Base-by-base conservation (phyloP, 2,329 filamentous ascomycete species). In the Paradendryphiella salina region DNA sequence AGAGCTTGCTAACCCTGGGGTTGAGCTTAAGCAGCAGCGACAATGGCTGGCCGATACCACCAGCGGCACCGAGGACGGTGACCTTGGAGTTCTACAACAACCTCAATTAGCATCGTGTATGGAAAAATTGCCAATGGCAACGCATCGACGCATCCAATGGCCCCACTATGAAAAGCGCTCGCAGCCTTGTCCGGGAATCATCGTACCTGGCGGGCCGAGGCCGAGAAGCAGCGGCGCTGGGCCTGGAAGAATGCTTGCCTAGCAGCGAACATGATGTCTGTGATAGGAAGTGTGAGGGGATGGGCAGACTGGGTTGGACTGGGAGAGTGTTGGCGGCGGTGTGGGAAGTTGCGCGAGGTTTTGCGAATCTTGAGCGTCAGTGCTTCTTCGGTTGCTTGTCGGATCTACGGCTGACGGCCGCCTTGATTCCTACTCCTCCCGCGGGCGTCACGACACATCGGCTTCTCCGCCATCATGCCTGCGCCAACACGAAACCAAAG, bases 21-120 rank as follows among this genome's bases (percentile, higher is more conserved):
- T 96, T 97, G 76, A 96, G 87, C 90, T 99, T 99, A 78, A 99
- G 85, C 74, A 99, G 87, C 65, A 99, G 88, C 53, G 94, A 99
- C 72, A 99, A 83, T 73, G 94, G 94, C 77, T 99, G 94, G 77
- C 94, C 94, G 81, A 99, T 99, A 79, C 94, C 94, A 81, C 94
- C 94, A 73, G 88, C 88, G 67, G 94, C 94, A 82, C 94, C 94
- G 76, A 97, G 89, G 67, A 99, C 91, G 74, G 92, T 86, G 71
- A 99, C 94, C 85, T 97, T 97, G 79, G 92, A 95, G 73, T 91
- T 85, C 94, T 99, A 64, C 53, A 67, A 21, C 58, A 23, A 6
- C 17, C 26, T 18, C 26, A 28, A 48, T 73, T 51, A 74, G 69
- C 60, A 59, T 54, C 38, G 21, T 45, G 11, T 26, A 5, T 37